These are phyloP conservation scores for Leishmania amazonensis DNA, from an alignment of 208 protist species.

Conservation along the genomic window DNA sequence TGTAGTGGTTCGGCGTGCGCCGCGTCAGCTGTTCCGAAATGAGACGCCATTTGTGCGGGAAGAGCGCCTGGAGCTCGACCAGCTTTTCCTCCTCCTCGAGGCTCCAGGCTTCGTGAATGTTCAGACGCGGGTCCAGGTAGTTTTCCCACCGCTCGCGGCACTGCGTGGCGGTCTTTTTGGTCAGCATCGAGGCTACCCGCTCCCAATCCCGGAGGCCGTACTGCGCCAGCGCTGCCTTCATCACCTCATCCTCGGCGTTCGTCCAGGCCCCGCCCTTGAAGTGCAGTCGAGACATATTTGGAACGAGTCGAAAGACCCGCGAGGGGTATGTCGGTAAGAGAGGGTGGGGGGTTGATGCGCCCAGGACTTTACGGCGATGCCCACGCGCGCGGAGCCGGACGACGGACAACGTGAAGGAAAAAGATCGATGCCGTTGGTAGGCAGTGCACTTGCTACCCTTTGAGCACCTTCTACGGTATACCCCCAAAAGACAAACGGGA, in stretches of 20 bases:
- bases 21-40: slow-evolving; percentile 93
- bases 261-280: slow-evolving; percentile 99
- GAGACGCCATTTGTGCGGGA: slow-evolving; percentile 99
- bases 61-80: slow-evolving; percentile 98
- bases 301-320: slow-evolving; percentile 8
- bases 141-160: slow-evolving; percentile 99
- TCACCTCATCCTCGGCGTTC: slow-evolving; percentile 99
- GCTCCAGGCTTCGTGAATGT: slow-evolving; percentile 99
- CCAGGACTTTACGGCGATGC: not conserved
- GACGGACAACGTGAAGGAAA: not conserved
- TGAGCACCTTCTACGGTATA: too few relatives aligned
- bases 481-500: not conserved
- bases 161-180: slow-evolving; percentile 98
- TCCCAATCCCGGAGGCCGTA: slow-evolving; percentile 99
- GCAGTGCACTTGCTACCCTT: not conserved
- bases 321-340: not conserved
- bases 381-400: not conserved
- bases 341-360: not conserved
- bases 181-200: slow-evolving; percentile 98
- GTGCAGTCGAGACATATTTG: slow-evolving; percentile 85
- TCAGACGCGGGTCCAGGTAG: slow-evolving; percentile 99
- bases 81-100: slow-evolving; percentile 99
- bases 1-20: slow-evolving; percentile 75
- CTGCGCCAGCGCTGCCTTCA: slow-evolving; percentile 99
- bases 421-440: not conserved